Conservation (phyloP, 345 rosid genomes). For the Odontarrhena argentea region DNA sequence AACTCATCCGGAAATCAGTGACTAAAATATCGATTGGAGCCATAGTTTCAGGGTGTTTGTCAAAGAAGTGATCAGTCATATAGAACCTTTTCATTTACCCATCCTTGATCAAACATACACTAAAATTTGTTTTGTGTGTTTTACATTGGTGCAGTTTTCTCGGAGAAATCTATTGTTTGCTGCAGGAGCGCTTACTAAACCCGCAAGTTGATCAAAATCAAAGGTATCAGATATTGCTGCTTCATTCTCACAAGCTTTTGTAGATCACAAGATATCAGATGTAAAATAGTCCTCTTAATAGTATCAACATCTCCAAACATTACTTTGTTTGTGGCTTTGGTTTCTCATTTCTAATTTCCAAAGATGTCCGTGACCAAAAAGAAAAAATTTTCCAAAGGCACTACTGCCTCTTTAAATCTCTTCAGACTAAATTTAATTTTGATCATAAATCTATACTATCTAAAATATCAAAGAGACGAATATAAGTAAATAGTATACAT, state of each 20-base stretch:
- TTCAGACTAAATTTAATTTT: too few species aligned
- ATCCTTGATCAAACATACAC: conserved; percentile 12
- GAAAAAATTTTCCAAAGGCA: too few species aligned
- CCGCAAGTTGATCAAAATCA: conserved; percentile 30
- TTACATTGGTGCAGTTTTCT: conserved; percentile 61
- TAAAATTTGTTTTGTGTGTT: conserved; percentile 21
- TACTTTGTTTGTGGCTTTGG: conserved; percentile 9
- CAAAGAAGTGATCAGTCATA: not conserved
- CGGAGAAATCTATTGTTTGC: conserved; percentile 85
- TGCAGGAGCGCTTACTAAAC: conserved; percentile 76
- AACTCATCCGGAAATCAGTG: not conserved
- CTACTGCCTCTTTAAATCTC: not conserved
- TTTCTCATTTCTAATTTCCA: conserved; percentile 9
- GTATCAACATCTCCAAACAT: conserved; percentile 18
- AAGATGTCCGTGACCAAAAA: too few species aligned
- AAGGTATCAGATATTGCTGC: conserved; percentile 4
- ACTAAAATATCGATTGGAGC: not conserved
- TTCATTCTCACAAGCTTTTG: conserved; percentile 25
- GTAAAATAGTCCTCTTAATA: conserved; percentile 24
- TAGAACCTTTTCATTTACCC: not conserved
- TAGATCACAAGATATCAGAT: conserved; percentile 26
- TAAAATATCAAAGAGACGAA: too few species aligned
- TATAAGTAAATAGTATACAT: too few species aligned
- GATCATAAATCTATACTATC: too few species aligned
- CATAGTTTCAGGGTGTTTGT: conserved; percentile 4